Evolutionary conservation across 164 flowering plant genomes (phyloP).

Genomic region (Magnolia kwangsiensis): DNA sequence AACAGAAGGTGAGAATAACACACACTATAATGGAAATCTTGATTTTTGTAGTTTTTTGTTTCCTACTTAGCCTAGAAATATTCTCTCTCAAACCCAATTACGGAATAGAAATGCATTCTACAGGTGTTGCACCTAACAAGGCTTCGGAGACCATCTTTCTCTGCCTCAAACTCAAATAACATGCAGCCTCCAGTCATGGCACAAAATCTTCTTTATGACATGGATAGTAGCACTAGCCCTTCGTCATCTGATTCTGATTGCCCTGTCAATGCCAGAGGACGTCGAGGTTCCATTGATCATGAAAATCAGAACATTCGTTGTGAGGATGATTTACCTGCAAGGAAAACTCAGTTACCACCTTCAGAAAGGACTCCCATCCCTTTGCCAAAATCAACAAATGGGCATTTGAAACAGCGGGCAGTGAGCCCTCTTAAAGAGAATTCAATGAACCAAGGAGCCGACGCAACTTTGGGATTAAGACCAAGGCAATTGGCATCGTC

Average conservation of each 20-base stretch:
- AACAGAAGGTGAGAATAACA: slow-evolving; percentile 57
- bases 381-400: slow-evolving; percentile 12
- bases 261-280: slow-evolving; percentile 14
- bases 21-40: not conserved
- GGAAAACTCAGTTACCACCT: slow-evolving; percentile 19
- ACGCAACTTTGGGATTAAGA: slow-evolving; percentile 22
- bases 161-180: slow-evolving; percentile 23
- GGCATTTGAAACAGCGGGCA: slow-evolving; percentile 14
- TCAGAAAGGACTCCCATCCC: slow-evolving; percentile 23
- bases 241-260: slow-evolving; percentile 84
- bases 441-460: slow-evolving; percentile 34
- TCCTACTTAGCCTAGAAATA: not conserved
- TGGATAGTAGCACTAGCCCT: slow-evolving; percentile 72
- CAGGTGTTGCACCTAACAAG: slow-evolving; percentile 69
- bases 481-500: slow-evolving; percentile 27
- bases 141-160: slow-evolving; percentile 55
- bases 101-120: not conserved
- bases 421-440: slow-evolving; percentile 49
- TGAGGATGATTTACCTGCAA: slow-evolving; percentile 13
- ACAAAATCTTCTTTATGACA: slow-evolving; percentile 70
- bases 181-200: slow-evolving; percentile 47
- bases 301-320: slow-evolving; percentile 11
- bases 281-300: not conserved
- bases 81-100: not conserved
- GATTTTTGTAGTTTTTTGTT: not conserved